Base-by-base conservation (phyloP, 2,329 filamentous ascomycete species). In the Apiospora hydei region DNA sequence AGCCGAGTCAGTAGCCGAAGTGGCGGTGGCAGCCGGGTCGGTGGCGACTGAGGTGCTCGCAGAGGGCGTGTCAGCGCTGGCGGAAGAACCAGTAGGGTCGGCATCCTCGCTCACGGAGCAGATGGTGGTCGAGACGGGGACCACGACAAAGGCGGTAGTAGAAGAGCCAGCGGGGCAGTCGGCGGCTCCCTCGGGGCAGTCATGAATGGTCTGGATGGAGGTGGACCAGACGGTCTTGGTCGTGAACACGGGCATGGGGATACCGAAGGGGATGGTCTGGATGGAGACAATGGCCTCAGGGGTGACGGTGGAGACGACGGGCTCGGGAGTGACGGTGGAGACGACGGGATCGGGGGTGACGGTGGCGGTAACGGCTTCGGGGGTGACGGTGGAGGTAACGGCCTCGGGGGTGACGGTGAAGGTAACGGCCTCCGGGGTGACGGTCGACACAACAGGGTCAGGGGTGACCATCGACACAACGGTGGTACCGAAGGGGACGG, bases 71-170 rank as follows among this genome's bases (percentile, higher is more conserved):
- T 16, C 69, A 30, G 34, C 30, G 26, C 57, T 34, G 41, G 66
- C n/a, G 16, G 49, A 44, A 34, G 69, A 30, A 24, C 13, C 44
- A 13, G 69, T 26, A 13, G 69, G 46, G 21, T 34, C 46, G 1
- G 21, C 38, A 21, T 21, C 69, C 34, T 70, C 51, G 16, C 21
- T 69, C 8, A 71, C 24, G 10, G 68, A 41, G 70, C 67, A 71
- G 18, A 71, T 30, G 26, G 71, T 69, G 38, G 71, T 71, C 16
- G 46, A 57, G 21, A 69, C 43, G 24, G 71, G 69, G 10, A 71
- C 57, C 16, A 70, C 70, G 6, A 67, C 26, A 1, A 66, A 24
- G 41, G 69, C 71, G 24, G 69, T 49, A 4, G 30, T 24, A 18
- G 57, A n/a, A 14, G 34, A 64, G 21, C 57, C 70, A 4, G 24